These are phyloP conservation scores for Coriaria nepalensis DNA, from an alignment of 306 rosid species.

Conservation along the genomic window DNA sequence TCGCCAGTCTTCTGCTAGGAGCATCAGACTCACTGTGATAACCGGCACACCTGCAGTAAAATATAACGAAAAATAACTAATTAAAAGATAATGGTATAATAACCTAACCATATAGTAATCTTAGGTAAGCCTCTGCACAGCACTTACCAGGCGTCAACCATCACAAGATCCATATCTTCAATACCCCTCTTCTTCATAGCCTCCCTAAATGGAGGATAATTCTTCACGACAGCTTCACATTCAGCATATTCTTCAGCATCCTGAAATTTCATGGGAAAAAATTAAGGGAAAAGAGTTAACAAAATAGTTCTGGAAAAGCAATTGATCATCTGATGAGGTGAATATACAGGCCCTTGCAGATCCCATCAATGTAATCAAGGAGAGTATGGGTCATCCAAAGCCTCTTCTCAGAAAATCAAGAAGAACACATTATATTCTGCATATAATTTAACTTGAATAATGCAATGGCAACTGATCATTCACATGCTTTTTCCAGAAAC, in stretches of 20 bases:
- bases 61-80: not conserved
- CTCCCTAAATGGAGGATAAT: constrained; percentile 74
- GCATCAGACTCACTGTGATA: constrained; percentile 71
- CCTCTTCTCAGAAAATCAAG: too few relatives aligned
- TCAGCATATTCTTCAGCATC: constrained; percentile 89
- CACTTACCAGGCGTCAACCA: constrained; percentile 84
- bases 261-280: constrained; percentile 18
- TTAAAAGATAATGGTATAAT: constrained; percentile 1
- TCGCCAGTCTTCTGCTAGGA: constrained; percentile 77
- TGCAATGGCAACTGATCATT: too few relatives aligned
- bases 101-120: not conserved
- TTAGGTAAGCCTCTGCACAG: not conserved
- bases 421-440: too few relatives aligned
- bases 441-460: too few relatives aligned
- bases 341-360: too few relatives aligned
- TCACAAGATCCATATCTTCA: constrained; percentile 89
- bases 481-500: too few relatives aligned
- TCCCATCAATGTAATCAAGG: too few relatives aligned
- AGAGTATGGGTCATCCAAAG: too few relatives aligned
- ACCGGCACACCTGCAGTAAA: constrained; percentile 67
- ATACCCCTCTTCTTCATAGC: constrained; percentile 95
- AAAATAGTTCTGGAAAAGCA: not conserved
- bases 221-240: constrained; percentile 84
- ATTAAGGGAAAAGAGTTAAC: not conserved
- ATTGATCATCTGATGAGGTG: too few relatives aligned